Evolutionary conservation across 352 stramenopile species (phyloP).

Genomic region (Phytophthora uliginosa): DNA sequence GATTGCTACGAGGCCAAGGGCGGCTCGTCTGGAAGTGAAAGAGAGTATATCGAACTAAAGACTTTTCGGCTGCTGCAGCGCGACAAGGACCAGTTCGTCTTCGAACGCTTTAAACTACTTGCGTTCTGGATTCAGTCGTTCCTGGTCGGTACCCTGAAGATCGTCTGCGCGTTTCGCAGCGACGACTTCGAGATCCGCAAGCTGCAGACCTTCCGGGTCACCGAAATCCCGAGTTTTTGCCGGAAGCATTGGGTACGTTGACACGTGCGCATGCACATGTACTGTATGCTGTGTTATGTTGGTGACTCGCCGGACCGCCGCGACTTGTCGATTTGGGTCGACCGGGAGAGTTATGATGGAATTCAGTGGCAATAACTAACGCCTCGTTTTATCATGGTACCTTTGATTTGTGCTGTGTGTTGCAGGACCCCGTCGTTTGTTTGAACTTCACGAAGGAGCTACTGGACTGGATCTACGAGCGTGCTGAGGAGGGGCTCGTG

Average conservation of each 20-base stretch:
- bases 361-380: conserved; percentile 22
- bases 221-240: conserved; percentile 69
- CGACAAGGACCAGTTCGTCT: conserved; percentile 77
- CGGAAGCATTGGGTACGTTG: conserved; percentile 76
- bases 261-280: background rate
- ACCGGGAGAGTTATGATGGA: background rate
- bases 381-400: conserved; percentile 16
- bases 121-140: conserved; percentile 91
- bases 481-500: conserved; percentile 45
- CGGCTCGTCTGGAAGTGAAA: background rate
- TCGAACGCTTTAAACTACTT: conserved; percentile 84
- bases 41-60: conserved; percentile 77
- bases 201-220: conserved; percentile 72
- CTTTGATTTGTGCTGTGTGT: conserved; percentile 19
- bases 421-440: conserved; percentile 63
- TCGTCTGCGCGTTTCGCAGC: conserved; percentile 80
- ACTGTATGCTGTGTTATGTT: conserved; percentile 5
- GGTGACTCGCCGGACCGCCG: background rate
- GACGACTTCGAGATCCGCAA: conserved; percentile 72
- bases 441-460: conserved; percentile 74
- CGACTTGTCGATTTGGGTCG: conserved; percentile 24
- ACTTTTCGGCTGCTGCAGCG: conserved; percentile 65
- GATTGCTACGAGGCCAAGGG: conserved; percentile 58
- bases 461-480: conserved; percentile 69
- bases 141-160: conserved; percentile 72